A percentile compares a stretch with the other conserved stretches of the same genome.
Conservation (phyloP, 2,329 filamentous ascomycete genomes). For the Apiospora malaysiana region DNA sequence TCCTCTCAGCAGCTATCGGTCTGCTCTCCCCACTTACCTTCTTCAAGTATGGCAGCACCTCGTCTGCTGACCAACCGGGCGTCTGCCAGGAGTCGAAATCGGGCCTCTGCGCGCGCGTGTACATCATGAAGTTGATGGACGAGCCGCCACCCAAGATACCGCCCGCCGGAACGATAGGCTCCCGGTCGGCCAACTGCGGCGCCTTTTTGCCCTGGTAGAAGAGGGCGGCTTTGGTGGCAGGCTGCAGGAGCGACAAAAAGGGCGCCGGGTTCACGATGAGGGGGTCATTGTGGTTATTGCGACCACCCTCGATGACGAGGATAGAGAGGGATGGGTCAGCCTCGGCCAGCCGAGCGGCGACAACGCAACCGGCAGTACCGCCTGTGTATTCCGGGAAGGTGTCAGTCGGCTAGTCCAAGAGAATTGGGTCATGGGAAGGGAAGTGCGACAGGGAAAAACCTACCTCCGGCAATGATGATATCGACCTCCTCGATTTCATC, state of each 20-base stretch:
- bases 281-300: constrained; percentile 22
- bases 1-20: too few species aligned
- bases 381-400: background rate
- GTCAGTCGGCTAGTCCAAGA: background rate
- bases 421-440: background rate
- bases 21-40: constrained; percentile 42
- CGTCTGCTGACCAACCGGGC: constrained; percentile 38
- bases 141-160: constrained; percentile 61
- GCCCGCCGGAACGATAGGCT: constrained; percentile 45
- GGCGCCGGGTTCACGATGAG: constrained; percentile 50
- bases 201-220: constrained; percentile 51
- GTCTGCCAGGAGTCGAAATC: constrained; percentile 42
- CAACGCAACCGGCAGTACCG: constrained; percentile 23
- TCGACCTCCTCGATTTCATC: constrained; percentile 35
- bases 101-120: constrained; percentile 40
- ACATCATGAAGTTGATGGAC: constrained; percentile 57
- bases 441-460: constrained; percentile 17
- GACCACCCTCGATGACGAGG: constrained; percentile 23
- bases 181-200: constrained; percentile 50
- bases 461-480: constrained; percentile 39
- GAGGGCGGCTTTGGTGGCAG: constrained; percentile 48
- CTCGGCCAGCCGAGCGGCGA: constrained; percentile 24
- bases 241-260: constrained; percentile 53
- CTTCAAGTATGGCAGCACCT: constrained; percentile 56
- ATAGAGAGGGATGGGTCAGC: constrained; percentile 22